Evolutionary conservation across 192 early-diverging fungal species (phyloP).

Genomic region (Jimgerdemannia flammicorona): DNA sequence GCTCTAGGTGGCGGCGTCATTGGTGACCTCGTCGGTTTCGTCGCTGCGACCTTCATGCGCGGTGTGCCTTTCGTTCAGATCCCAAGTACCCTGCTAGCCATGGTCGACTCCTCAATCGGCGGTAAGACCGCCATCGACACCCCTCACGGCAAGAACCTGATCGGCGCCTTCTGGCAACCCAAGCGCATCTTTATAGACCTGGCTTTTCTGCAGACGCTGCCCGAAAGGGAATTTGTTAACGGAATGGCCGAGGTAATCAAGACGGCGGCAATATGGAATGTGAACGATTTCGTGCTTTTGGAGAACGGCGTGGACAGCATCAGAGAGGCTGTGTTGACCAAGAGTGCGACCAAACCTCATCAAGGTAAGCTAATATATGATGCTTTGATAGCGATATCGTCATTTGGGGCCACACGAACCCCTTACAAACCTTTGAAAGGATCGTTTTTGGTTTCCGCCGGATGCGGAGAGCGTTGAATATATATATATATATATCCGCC

Average conservation of each 20-base stretch:
- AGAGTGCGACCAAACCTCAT: slow-evolving; percentile 26
- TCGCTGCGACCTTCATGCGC: slow-evolving; percentile 98
- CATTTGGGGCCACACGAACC: too few species aligned
- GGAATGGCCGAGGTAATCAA: slow-evolving; percentile 99
- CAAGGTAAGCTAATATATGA: slow-evolving; percentile 38
- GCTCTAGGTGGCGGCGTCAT: slow-evolving; percentile 97
- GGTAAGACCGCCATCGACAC: slow-evolving; percentile 98
- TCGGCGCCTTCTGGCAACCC: slow-evolving; percentile 97
- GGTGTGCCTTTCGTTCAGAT: slow-evolving; percentile 93
- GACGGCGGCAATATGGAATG: slow-evolving; percentile 91
- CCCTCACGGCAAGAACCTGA: slow-evolving; percentile 91
- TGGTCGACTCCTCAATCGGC: slow-evolving; percentile 98
- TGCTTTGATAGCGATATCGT: too few species aligned
- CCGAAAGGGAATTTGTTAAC: slow-evolving; percentile 89
- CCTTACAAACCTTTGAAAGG: too few species aligned
- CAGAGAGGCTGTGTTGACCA: slow-evolving; percentile 63
- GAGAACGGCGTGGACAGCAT: slow-evolving; percentile 85
- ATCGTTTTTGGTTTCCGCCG: too few species aligned
- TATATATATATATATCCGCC: neutral
- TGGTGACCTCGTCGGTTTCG: slow-evolving; percentile 93
- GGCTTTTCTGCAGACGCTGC: slow-evolving; percentile 77
- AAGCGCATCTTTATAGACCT: slow-evolving; percentile 91
- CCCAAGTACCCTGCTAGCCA: slow-evolving; percentile 92
- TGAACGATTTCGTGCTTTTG: slow-evolving; percentile 84
- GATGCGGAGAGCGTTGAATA: too few species aligned